Base-by-base conservation (phyloP, 2,329 filamentous ascomycete species). In the Biscogniauxia mediterranea region DNA sequence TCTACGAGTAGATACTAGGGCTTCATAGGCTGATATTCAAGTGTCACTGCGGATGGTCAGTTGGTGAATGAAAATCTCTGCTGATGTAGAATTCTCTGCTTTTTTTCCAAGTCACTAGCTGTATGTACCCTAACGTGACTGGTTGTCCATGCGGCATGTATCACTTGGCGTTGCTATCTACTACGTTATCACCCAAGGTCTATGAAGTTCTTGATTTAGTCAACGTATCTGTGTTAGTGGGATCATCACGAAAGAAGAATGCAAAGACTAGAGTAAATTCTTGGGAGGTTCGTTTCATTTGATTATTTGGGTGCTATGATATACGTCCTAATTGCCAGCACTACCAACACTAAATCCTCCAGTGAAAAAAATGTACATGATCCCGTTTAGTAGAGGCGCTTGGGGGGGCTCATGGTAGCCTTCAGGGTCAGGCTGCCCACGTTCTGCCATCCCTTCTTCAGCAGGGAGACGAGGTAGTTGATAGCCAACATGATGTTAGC, bases 381-480 rank as follows among this genome's bases (percentile, higher is more conserved):
- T 55, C 26, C 58, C 57, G 66, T 75, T 80, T 98, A 99, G 89
- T 97, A 99, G 74, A 99, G 84, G 79, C 95, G 93, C 88, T 93
- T 95, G 74, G 95, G 95, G 73, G 95, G 95, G 82, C 92, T 97
- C 95, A 99, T 99, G 85, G 91, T 91, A 84, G 95, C 95, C 92
- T 99, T 99, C 88, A 99, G 95, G 80, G 93, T 97, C 85, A 99
- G 88, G 87, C 91, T 95, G 80, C 95, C 95, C 77, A 99, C 95
- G 89, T 99, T 99, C 88, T 99, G 95, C 95, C 95, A 99, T 80
- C 95, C 95, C 92, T 99, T 99, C 93, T 99, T 99, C 80, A 99
- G 86, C 74, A 99, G 87, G 69, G 93, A 97, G 80, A 99, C 94
- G 71, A 99, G 89, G 89, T 99, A 99, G 91, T 99, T 99, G 90